Percentiles rank a stretch among this genome's conserved stretches.
Evolutionary conservation across 331 rosid species (phyloP).

Genomic region (Rhamnella rubrinervis): DNA sequence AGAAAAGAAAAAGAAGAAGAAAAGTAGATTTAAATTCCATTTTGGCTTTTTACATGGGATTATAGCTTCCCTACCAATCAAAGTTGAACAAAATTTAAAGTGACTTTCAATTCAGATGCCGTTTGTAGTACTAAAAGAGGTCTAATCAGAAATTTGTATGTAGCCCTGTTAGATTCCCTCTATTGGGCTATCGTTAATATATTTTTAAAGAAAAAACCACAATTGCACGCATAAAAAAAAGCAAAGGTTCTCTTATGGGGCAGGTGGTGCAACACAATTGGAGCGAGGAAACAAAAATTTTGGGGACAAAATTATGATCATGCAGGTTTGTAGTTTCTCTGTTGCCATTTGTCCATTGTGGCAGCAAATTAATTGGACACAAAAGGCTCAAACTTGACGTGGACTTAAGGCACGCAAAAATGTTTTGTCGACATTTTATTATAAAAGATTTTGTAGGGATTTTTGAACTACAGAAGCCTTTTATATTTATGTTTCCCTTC

Average conservation of each 20-base stretch:
- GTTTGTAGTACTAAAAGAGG: neutral
- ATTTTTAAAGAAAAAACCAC: neutral
- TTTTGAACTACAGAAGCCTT: no score
- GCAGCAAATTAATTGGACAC: neutral
- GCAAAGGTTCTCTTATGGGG: neutral
- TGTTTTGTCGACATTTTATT: neutral
- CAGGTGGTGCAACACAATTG: conserved; percentile 14
- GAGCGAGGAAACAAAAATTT: neutral
- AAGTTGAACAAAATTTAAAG: conserved; percentile 3
- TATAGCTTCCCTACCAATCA: neutral
- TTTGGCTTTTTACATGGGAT: no score
- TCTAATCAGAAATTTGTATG: conserved; percentile 2
- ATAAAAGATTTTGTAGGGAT: neutral
- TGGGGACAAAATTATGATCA: conserved; percentile 4
- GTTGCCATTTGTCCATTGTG: conserved; percentile 2
- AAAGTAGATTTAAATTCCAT: no score
- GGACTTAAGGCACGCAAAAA: neutral
- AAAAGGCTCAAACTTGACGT: no score
- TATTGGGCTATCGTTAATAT: neutral
- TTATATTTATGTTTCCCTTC: no score
- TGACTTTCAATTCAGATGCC: conserved; percentile 1
- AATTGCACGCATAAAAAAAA: neutral
- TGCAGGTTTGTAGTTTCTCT: neutral
- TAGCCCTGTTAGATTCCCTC: no score
- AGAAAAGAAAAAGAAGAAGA: no score